Base-by-base conservation (phyloP, 1,284 basidiomycete species). In the Cryptococcus neoformans region DNA sequence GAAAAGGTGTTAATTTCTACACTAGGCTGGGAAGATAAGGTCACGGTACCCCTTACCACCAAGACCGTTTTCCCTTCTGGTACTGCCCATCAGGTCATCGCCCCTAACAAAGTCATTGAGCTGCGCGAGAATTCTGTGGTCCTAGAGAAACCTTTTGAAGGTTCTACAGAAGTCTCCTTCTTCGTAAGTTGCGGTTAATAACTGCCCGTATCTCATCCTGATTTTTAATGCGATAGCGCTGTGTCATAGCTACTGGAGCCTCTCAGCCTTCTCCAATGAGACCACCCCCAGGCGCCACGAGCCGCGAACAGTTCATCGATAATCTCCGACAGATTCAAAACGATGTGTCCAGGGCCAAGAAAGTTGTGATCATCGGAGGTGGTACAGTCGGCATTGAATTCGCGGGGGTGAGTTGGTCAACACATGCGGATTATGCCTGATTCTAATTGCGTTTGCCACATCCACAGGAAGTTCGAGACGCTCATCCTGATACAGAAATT, bases 361-460 rank as follows among this genome's bases (percentile, higher is more conserved):
- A 67, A 35, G 56, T 80, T 17, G 61, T 80, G 6, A 55, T 80
- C 14, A 56, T 78, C 21, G 79, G 79, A 16, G 79, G 73, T 51
- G 81, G 81, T 3, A 65, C 80, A 0, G 78, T 78, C 35, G 81
- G 81, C 3, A 64, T 81, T 39, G 81, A 82, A 60, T 66, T 78
- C 42, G 75, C 77, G 0, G 81, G 81, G 35, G 74, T 28, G 28
- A 28, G 28, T 28, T 28, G 28, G 28, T 28, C 28, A 28, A 28
- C 28, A 4, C 4, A 28, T 28, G 28, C 28, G 28, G 28, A 28
- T 4, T 28, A 28, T 4, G 28, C 28, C 28, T 4, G 28, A 28
- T 28, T 28, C 28, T 28, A 28, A 28, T 28, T 28, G 28, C 21
- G 21, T 28, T 28, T 28, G 28, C 28, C 3, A 28, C 28, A 28